Conservation (phyloP, 768 basidiomycete species). For the Rhodocollybia butyracea region DNA sequence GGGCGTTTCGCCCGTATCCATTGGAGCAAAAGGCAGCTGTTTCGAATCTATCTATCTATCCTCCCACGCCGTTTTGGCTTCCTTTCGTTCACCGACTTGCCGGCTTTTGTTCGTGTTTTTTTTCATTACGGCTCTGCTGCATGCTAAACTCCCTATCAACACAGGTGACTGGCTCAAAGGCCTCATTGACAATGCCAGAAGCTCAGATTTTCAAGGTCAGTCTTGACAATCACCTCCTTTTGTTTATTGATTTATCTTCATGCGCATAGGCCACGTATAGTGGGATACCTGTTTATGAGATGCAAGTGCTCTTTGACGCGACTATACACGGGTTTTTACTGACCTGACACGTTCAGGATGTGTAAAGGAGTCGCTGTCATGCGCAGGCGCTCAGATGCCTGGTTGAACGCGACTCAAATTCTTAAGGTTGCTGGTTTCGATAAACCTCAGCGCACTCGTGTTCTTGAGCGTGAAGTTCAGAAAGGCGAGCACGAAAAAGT, state of each 20-base stretch:
- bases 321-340: constrained; percentile 31
- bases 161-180: background rate
- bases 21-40: background rate
- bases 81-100: background rate
- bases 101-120: background rate
- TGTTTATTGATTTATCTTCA: constrained; percentile 13
- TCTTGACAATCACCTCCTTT: constrained; percentile 15
- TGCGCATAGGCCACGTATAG: constrained; percentile 82
- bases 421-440: constrained; percentile 99
- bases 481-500: constrained; percentile 99
- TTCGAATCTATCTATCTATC: background rate
- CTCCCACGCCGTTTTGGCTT: background rate
- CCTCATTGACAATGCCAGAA: constrained; percentile 58
- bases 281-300: constrained; percentile 90
- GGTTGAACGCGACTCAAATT: constrained; percentile 99
- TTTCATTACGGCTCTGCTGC: background rate
- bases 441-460: constrained; percentile 96
- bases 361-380: constrained; percentile 96
- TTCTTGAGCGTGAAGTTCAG: constrained; percentile 96
- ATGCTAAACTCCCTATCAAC: background rate
- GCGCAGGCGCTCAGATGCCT: constrained; percentile 93
- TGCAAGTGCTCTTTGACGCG: constrained; percentile 54
- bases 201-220: constrained; percentile 85
- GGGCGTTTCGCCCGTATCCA: background rate
- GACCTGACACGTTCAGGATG: constrained; percentile 64